Base-by-base conservation (phyloP, 805 yeast species). In the Kazachstania bromeliacearum region DNA sequence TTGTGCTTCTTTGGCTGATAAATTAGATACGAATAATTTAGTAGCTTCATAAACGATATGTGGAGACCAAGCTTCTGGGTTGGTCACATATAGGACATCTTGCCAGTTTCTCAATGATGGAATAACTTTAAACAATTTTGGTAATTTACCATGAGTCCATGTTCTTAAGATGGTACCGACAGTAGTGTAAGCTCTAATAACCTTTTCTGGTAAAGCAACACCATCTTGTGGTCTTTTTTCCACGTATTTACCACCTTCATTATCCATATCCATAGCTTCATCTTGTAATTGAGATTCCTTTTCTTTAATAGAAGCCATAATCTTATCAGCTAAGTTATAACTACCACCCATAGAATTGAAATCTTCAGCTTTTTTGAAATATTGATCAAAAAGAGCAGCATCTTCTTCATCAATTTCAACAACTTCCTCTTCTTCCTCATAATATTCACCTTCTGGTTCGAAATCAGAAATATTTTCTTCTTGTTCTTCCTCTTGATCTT, bases 101-200 rank as follows among this genome's bases (percentile, higher is more conserved):
- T 87, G 87, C 99, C 99, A 92, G 62, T 89, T 89, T 48, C 73
- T 80, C 46, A 92, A 70, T 3, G 94, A 73, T 24, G 99, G 99
- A 38, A 94, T 73, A 34, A 92, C 94, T 57, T 92, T 92, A 68
- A 92, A 92, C 23, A 94, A 73, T 53, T 89, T 88, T n/a, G 98
- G 98, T 36, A 92, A 69, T 60, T 88, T 88, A 34, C 98, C 99
- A 52, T 92, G 95, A 27, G 88, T 81, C 75, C 94, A 92, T 4
- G 94, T 77, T 15, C 85, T 71, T 41, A 92, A 67, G 35, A 89
- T 78, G 47, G 77, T 78, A 7, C 97, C 97, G 31, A 92, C 89
- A 54, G 85, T 85, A 33, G 85, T 79, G 58, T 89, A 92, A 1
- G 96, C 97, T 45, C 83, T 87, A 51, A 92, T 87, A 38, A 92